These are phyloP conservation scores for Metarhizium album DNA, from an alignment of 2,329 filamentous ascomycete genomes.

Conservation along the genomic window DNA sequence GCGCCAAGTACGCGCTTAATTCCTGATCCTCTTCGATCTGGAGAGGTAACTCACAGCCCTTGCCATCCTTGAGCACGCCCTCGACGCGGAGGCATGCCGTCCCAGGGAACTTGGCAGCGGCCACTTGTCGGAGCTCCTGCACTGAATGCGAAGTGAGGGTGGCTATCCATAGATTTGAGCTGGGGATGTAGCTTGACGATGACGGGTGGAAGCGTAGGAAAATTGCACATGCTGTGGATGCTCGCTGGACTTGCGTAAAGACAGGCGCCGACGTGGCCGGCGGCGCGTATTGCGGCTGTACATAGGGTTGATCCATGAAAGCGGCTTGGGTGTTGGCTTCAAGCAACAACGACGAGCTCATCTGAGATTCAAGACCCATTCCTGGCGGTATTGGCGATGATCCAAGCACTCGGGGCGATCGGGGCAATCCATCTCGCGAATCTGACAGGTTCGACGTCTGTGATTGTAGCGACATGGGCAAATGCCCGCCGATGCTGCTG, in stretches of 20 bases:
- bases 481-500: conserved; percentile 11
- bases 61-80: conserved; percentile 50
- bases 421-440: conserved; percentile 11
- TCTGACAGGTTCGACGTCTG: conserved; percentile 11
- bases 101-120: conserved; percentile 49
- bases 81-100: conserved; percentile 50
- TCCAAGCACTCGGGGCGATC: conserved; percentile 15
- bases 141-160: conserved; percentile 49
- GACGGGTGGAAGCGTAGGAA: conserved; percentile 57
- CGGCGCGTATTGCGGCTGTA: conserved; percentile 18
- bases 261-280: conserved; percentile 14
- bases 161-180: conserved; percentile 51
- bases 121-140: conserved; percentile 50
- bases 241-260: conserved; percentile 13
- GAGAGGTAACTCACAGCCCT: conserved; percentile 50
- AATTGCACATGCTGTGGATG: conserved; percentile 36
- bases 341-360: conserved; percentile 28
- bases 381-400: conserved; percentile 12
- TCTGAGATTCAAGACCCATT: conserved; percentile 23
- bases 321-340: conserved; percentile 25
- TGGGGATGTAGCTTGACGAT: conserved; percentile 48
- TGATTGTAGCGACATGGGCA: conserved; percentile 13
- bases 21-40: conserved; percentile 62
- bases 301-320: conserved; percentile 23
- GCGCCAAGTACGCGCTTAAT: conserved; percentile 58